Conservation (phyloP, 805 yeast species). For the Hanseniaspora taiwanica region DNA sequence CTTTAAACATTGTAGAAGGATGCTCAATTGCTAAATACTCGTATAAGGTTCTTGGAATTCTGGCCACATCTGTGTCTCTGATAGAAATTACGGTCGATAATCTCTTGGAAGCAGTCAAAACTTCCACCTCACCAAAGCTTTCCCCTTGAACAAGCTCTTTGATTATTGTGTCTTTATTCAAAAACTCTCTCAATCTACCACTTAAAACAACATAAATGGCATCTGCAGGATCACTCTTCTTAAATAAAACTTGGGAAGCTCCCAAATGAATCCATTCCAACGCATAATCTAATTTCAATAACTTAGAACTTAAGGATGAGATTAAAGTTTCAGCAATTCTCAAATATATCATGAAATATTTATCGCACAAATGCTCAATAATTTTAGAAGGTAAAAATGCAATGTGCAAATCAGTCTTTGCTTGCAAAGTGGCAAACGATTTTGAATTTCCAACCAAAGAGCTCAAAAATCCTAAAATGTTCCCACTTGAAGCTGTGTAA, state of each 20-base stretch:
- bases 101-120: slow-evolving; percentile 65
- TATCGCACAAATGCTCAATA: slow-evolving; percentile 56
- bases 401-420: slow-evolving; percentile 48
- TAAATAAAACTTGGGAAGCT: slow-evolving; percentile 72
- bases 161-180: slow-evolving; percentile 24
- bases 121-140: slow-evolving; percentile 91
- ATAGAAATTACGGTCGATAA: slow-evolving; percentile 66
- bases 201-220: slow-evolving; percentile 82
- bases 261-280: slow-evolving; percentile 86
- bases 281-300: slow-evolving; percentile 75
- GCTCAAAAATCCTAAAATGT: slow-evolving; percentile 78
- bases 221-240: slow-evolving; percentile 78
- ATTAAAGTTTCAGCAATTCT: slow-evolving; percentile 66
- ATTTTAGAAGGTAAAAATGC: slow-evolving; percentile 57
- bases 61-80: slow-evolving; percentile 85
- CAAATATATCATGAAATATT: slow-evolving; percentile 60
- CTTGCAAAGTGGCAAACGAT: slow-evolving; percentile 59
- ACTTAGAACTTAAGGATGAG: slow-evolving; percentile 48
- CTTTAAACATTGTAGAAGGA: slow-evolving; percentile 84
- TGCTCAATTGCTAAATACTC: slow-evolving; percentile 72
- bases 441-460: slow-evolving; percentile 57
- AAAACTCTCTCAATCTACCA: slow-evolving; percentile 64
- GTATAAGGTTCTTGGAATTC: slow-evolving; percentile 82
- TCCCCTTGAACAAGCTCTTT: slow-evolving; percentile 91
- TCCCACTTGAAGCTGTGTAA: slow-evolving; percentile 59